These are phyloP conservation scores for Tympanopsis confertula DNA, from an alignment of 2,329 filamentous ascomycete species.

Conservation along the genomic window DNA sequence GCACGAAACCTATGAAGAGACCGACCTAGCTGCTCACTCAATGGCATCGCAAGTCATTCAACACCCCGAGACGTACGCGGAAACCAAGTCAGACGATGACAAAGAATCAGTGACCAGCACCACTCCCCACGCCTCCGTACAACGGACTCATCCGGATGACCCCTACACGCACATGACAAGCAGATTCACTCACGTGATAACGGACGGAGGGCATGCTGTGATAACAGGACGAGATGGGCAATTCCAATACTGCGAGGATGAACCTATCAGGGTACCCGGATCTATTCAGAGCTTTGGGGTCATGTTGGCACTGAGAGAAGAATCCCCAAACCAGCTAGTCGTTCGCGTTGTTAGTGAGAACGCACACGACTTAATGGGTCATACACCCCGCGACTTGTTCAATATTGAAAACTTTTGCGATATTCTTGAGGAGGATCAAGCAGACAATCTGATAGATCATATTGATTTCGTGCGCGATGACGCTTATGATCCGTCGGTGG, in stretches of 20 bases:
- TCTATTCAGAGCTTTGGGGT: conserved; percentile 72
- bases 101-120: conserved; percentile 5
- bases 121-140: conserved; percentile 1
- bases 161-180: conserved; percentile 46
- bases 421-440: conserved; percentile 71
- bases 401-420: conserved; percentile 66
- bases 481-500: conserved; percentile 59
- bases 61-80: too few species aligned
- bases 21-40: too few species aligned
- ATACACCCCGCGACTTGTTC: conserved; percentile 67
- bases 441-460: conserved; percentile 76
- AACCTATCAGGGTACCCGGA: conserved; percentile 80
- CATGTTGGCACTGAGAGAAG: conserved; percentile 63
- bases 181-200: conserved; percentile 68
- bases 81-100: too few species aligned
- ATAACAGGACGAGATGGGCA: conserved; percentile 68
- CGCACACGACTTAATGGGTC: conserved; percentile 62
- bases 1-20: too few species aligned
- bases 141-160: conserved; percentile 3
- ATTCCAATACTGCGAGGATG: conserved; percentile 76
- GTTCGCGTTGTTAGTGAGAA: conserved; percentile 77
- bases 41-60: not conserved
- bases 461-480: conserved; percentile 82
- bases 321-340: conserved; percentile 52
- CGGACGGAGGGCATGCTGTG: conserved; percentile 68